These are phyloP conservation scores for Gloeopeniophorella convolvens DNA, from an alignment of 768 basidiomycete species.

Conservation along the genomic window DNA sequence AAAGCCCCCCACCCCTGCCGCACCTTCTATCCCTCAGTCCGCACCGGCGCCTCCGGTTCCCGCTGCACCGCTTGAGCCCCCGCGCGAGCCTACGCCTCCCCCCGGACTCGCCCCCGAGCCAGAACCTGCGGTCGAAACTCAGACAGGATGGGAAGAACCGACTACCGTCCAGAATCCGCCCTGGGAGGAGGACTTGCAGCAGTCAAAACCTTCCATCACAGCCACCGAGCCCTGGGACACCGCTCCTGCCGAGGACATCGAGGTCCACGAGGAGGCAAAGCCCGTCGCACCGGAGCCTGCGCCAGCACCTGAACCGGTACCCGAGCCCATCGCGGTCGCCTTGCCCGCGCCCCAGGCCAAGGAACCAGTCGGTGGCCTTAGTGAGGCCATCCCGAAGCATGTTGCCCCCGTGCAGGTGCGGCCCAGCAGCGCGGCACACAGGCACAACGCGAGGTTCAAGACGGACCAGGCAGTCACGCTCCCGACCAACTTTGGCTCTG, in stretches of 20 bases:
- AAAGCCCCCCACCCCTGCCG: constrained; percentile 45
- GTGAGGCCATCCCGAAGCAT: constrained; percentile 29
- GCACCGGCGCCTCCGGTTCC: constrained; percentile 24
- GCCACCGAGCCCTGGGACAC: constrained; percentile 30
- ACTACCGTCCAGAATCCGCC: constrained; percentile 59
- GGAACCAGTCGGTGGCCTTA: constrained; percentile 23
- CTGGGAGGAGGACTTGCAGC: constrained; percentile 71
- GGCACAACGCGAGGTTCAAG: constrained; percentile 60
- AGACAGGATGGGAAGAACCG: constrained; percentile 61
- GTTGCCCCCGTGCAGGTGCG: constrained; percentile 40
- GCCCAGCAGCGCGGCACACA: constrained; percentile 46
- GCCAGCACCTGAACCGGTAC: constrained; percentile 25
- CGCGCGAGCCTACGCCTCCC: constrained; percentile 23
- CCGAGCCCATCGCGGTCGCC: constrained; percentile 27
- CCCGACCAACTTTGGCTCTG: constrained; percentile 49
- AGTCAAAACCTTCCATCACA: constrained; percentile 31
- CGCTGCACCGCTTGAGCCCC: constrained; percentile 16
- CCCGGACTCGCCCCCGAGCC: constrained; percentile 24
- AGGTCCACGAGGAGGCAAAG: constrained; percentile 14
- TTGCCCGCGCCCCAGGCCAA: constrained; percentile 21
- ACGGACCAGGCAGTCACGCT: constrained; percentile 82
- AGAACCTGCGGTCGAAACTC: constrained; percentile 27
- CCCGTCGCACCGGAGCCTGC: constrained; percentile 4
- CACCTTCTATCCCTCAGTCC: constrained; percentile 24
- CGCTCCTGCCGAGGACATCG: constrained; percentile 8